Conservation (phyloP, 805 yeast species). For the Candida andamanensis region DNA sequence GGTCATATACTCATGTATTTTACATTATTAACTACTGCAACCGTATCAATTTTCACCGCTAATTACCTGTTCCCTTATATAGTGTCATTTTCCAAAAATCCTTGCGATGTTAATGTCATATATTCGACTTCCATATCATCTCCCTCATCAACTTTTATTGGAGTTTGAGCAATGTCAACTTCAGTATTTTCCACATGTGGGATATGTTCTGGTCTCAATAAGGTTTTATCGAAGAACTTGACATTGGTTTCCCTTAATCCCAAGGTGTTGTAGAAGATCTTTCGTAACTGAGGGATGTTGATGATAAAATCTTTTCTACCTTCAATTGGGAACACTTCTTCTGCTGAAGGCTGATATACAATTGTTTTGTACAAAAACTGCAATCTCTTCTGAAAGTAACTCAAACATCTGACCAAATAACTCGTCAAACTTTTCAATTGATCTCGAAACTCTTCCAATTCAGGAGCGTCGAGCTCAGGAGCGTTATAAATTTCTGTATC, state of each 20-base stretch:
- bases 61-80: no score
- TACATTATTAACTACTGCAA: no score
- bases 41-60: no score
- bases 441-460: constrained; percentile 10
- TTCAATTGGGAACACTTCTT: constrained; percentile 18
- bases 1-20: no score
- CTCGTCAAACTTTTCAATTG: constrained; percentile 20
- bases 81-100: constrained; percentile 13
- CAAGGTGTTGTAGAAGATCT: constrained; percentile 9
- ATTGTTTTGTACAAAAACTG: constrained; percentile 23
- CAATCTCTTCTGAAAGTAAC: constrained; percentile 26
- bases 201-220: constrained; percentile 13
- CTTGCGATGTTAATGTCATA: constrained; percentile 8
- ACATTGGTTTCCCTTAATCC: constrained; percentile 11
- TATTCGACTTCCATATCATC: constrained; percentile 11
- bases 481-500: constrained; percentile 20
- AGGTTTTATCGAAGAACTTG: constrained; percentile 11
- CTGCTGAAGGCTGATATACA: constrained; percentile 20
- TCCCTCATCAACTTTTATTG: no score
- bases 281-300: constrained; percentile 16
- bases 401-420: constrained; percentile 26
- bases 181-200: constrained; percentile 8
- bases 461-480: constrained; percentile 16
- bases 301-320: constrained; percentile 25
- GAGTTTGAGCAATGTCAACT: no score